Conservation (phyloP, 331 rosid species). For the Malus hybrid region DNA sequence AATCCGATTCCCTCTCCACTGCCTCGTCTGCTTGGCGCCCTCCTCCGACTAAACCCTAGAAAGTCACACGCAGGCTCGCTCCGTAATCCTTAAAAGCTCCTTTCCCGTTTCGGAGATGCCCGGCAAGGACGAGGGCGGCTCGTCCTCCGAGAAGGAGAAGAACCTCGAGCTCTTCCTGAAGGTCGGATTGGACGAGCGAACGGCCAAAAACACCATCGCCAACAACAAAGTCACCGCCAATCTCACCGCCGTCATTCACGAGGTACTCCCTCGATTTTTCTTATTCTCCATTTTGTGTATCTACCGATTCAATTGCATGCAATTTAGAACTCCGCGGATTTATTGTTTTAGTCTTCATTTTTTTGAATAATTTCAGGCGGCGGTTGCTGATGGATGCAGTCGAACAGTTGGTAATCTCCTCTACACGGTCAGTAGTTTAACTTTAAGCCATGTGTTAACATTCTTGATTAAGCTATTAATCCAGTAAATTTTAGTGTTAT, state of each 20-base stretch:
- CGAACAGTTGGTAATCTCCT: conserved; percentile 73
- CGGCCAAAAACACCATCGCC: conserved; percentile 79
- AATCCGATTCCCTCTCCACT: neutral
- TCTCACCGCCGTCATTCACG: conserved; percentile 67
- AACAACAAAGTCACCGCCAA: conserved; percentile 78
- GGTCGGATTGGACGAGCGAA: conserved; percentile 79
- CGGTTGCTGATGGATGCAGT: conserved; percentile 61
- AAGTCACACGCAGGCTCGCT: neutral
- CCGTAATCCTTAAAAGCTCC: neutral
- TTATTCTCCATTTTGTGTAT: neutral
- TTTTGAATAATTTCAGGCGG: conserved; percentile 44
- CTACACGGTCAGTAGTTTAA: conserved; percentile 48
- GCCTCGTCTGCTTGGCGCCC: neutral
- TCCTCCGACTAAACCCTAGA: neutral
- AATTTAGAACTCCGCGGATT: neutral
- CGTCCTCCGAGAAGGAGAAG: conserved; percentile 54
- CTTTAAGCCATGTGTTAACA: neutral
- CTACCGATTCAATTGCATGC: neutral
- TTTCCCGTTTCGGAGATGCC: conserved; percentile 34
- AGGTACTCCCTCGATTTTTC: conserved; percentile 25
- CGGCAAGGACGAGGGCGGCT: conserved; percentile 32
- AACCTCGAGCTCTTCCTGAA: conserved; percentile 56
- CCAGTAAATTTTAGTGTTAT: neutral
- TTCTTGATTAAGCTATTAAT: neutral
- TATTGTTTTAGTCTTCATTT: neutral